Conservation (phyloP, 805 yeast species). For the Maudiozyma turicensis region DNA sequence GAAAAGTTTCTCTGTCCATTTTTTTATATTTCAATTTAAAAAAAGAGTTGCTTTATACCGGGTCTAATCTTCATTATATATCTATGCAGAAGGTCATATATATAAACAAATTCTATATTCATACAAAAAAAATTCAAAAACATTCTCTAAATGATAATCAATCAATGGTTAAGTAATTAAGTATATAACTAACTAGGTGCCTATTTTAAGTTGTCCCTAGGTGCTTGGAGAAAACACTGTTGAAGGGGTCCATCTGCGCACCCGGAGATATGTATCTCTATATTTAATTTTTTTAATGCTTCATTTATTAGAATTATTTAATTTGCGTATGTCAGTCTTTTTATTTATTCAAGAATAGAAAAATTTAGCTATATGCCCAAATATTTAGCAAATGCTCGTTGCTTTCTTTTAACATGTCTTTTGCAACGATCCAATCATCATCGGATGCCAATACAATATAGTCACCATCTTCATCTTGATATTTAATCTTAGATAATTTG, state of each 20-base stretch:
- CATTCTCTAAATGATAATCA: not conserved
- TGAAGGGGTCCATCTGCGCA: too few species aligned
- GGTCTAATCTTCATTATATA: not conserved
- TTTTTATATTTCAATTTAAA: too few species aligned
- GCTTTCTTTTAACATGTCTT: constrained; percentile 51
- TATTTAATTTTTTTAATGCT: too few species aligned
- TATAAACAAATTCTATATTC: not conserved
- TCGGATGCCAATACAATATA: constrained; percentile 73
- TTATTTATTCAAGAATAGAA: not conserved
- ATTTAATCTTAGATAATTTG: constrained; percentile 48
- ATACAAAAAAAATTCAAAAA: not conserved
- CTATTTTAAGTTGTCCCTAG: too few species aligned
- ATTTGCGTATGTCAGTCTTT: not conserved
- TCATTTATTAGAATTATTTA: too few species aligned
- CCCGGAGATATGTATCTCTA: too few species aligned
- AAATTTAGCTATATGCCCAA: constrained; percentile 29
- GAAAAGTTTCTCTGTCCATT: not conserved
- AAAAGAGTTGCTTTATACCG: too few species aligned
- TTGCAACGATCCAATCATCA: constrained; percentile 83
- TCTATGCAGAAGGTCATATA: not conserved
- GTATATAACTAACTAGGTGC: too few species aligned
- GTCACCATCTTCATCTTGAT: constrained; percentile 94
- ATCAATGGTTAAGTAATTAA: too few species aligned
- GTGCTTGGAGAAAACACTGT: too few species aligned
- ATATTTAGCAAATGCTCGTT: constrained; percentile 39